Evolutionary conservation across 768 basidiomycete species (phyloP).

Genomic region (Leucosporidium yakuticum): DNA sequence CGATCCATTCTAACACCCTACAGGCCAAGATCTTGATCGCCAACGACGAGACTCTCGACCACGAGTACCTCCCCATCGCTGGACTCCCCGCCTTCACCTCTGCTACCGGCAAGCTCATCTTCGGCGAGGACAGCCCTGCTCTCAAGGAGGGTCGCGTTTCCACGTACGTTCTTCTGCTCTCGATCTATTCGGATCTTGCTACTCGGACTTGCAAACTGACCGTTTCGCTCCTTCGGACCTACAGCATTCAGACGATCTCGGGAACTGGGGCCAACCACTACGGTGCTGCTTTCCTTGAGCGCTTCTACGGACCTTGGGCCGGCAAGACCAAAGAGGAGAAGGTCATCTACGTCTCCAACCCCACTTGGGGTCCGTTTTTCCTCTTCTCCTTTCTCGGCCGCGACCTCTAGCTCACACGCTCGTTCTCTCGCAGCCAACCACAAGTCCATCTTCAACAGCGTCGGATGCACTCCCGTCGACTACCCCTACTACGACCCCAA

Average conservation of each 20-base stretch:
- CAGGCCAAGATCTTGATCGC: conserved; percentile 69
- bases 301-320: conserved; percentile 62
- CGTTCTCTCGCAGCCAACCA: conserved; percentile 50
- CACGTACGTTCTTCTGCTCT: conserved; percentile 49
- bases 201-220: not conserved
- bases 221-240: conserved; percentile 34
- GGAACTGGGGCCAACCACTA: conserved; percentile 96
- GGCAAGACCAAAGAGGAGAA: conserved; percentile 49
- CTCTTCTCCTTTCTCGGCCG: not conserved
- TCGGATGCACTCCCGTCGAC: conserved; percentile 72
- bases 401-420: conserved; percentile 18
- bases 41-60: conserved; percentile 49
- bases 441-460: conserved; percentile 79
- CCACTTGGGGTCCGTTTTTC: conserved; percentile 88
- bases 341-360: conserved; percentile 76
- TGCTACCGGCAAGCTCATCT: conserved; percentile 81
- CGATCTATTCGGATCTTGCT: conserved; percentile 2
- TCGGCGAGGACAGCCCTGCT: conserved; percentile 71
- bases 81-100: conserved; percentile 80
- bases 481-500: conserved; percentile 81
- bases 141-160: conserved; percentile 57
- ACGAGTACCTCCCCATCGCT: conserved; percentile 60
- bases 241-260: conserved; percentile 88
- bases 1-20: not conserved
- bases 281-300: conserved; percentile 83